These are phyloP conservation scores for Blastomyces gilchristii DNA, from an alignment of 2,329 filamentous ascomycete species.

Conservation along the genomic window DNA sequence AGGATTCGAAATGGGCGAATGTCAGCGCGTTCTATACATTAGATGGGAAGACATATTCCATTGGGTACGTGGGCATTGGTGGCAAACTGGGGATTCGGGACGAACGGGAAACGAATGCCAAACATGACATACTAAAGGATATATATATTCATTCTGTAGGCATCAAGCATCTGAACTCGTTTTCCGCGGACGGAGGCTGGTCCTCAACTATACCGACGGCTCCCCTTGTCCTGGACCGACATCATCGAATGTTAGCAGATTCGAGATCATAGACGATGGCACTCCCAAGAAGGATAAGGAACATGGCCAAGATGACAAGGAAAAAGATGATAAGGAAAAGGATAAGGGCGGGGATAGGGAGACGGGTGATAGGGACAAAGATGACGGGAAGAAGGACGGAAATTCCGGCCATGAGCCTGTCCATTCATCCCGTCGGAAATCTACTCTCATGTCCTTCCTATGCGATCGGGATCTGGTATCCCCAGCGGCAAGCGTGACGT, in stretches of 20 bases:
- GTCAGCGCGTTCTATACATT: slow-evolving; percentile 41
- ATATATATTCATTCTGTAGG: slow-evolving; percentile 18
- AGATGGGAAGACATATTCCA: slow-evolving; percentile 36
- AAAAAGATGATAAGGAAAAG: slow-evolving; percentile 11
- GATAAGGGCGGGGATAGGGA: slow-evolving; percentile 16
- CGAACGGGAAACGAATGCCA: neutral
- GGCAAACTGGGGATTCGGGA: neutral
- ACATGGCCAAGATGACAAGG: slow-evolving; percentile 1
- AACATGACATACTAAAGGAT: neutral
- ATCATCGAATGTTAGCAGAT: slow-evolving; percentile 9
- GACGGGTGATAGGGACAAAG: slow-evolving; percentile 21
- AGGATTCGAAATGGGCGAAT: slow-evolving; percentile 34
- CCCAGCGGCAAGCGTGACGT: slow-evolving; percentile 62
- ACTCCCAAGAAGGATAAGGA: neutral
- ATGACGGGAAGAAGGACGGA: slow-evolving; percentile 18
- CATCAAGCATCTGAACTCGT: slow-evolving; percentile 38
- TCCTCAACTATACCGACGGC: slow-evolving; percentile 66
- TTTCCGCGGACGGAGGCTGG: slow-evolving; percentile 49
- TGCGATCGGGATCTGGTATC: slow-evolving; percentile 74
- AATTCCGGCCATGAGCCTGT: slow-evolving; percentile 11
- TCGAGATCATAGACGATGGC: slow-evolving; percentile 12
- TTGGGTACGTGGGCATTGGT: slow-evolving; percentile 30
- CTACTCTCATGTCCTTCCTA: slow-evolving; percentile 81
- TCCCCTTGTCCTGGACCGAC: slow-evolving; percentile 50
- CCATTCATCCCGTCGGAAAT: slow-evolving; percentile 47